phyloP scores from a whole-genome alignment of 441 rosid genomes.

The Pelargonium fulgidum region DNA sequence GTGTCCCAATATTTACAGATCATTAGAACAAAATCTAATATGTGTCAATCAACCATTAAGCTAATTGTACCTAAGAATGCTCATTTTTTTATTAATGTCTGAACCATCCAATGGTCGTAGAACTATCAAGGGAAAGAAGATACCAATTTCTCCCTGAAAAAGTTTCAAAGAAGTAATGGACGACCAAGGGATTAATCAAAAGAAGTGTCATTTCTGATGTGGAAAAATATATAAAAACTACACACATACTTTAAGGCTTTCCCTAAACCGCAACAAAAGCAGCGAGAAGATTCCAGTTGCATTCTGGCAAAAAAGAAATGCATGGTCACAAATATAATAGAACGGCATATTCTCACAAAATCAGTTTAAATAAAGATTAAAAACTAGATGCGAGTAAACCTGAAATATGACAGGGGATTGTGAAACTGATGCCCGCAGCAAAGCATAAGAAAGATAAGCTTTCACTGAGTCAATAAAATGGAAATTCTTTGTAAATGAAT shows the following conservation, averaged over 20 bases:
- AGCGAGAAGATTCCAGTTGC: conserved; percentile 95
- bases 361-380: conserved; percentile 17
- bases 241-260: conserved; percentile 85
- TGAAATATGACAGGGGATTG: conserved; percentile 86
- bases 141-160: conserved; percentile 93
- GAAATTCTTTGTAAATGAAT: conserved; percentile 86
- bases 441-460: conserved; percentile 96
- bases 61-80: conserved; percentile 75
- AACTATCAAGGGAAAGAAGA: conserved; percentile 93
- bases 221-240: conserved; percentile 22
- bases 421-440: conserved; percentile 93
- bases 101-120: conserved; percentile 84
- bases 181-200: neutral
- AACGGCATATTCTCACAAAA: conserved; percentile 19
- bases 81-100: conserved; percentile 74
- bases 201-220: conserved; percentile 10
- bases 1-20: conserved; percentile 13
- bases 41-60: conserved; percentile 21
- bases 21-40: conserved; percentile 20
- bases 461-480: conserved; percentile 98
- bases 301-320: conserved; percentile 58
- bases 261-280: conserved; percentile 85
- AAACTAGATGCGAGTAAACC: conserved; percentile 41
- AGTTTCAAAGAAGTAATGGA: neutral
- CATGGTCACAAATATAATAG: conserved; percentile 26